Base-by-base conservation (phyloP, 208 protist genomes). In the Naegleria lovaniensis region DNA sequence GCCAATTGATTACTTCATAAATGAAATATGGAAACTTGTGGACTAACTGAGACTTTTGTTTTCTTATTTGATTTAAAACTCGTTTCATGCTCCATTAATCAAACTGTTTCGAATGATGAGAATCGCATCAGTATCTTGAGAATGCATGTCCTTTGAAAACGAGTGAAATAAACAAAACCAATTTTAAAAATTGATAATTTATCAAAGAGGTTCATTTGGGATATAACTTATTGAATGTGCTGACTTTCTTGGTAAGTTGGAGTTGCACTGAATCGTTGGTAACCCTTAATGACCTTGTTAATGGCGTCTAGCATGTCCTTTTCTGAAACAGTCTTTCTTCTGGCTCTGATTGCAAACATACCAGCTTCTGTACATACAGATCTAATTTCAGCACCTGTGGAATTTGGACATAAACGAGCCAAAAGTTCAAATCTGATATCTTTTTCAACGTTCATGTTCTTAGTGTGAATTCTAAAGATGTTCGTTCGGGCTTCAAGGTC, bases 261-360 rank as follows among this genome's bases (percentile, higher is more conserved):
- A 1, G 99, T 99, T 41, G 99, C 98, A 67, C 96, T 98, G 95
- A 99, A 99, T 95, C 99, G 99, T 92, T 97, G 96, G 92, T 99
- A 99, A 6, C 97, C 98, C 95, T 99, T 99, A 93, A 99, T 98
- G 67, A 99, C 99, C 96, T 99, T 99, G 92, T 99, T 99, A 51
- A 99, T 98, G 5, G 99, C 97, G 67, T 99, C 98, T 1, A 99
- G 92, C 92, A 99, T 99, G 94, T 99, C 99, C 94, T 99, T 99
- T 94, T 99, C 99, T 40, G 96, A 99, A 83, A 99, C 98, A 7
- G 97, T 97, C 95, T 99, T 99, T 92, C 98, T 95, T 33, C 98
- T 94, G 5, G 97, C 98, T 52, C 99, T 96, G 89, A 99, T 99
- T 48, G 99, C 99, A 93, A 99, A 99, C 99, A 99, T 99, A 55